Percentiles rank a stretch among this genome's conserved stretches.
phyloP scores from a whole-genome alignment of 257 asterid species.

The Rehmannia glutinosa region DNA sequence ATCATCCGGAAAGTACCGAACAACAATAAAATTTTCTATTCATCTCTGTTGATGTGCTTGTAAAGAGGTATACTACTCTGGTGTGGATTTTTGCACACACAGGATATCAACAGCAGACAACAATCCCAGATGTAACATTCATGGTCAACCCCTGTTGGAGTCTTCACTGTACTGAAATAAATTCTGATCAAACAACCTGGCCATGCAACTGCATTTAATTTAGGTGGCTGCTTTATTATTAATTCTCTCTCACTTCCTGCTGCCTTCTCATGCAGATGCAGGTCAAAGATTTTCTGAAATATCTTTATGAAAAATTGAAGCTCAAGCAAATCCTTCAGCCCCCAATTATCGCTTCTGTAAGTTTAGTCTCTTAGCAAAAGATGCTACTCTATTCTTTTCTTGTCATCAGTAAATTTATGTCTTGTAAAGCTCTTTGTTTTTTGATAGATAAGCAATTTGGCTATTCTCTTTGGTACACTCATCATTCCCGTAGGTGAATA shows the following conservation, averaged over 20 bases:
- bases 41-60: not conserved
- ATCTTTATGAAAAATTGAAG: constrained; percentile 79
- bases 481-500: not conserved
- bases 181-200: constrained; percentile 2
- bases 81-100: not conserved
- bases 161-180: not conserved
- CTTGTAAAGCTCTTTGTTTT: not conserved
- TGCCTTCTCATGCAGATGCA: constrained; percentile 54
- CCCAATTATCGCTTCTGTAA: constrained; percentile 96
- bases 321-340: constrained; percentile 94
- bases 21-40: not conserved
- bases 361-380: constrained; percentile 29
- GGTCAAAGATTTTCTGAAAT: constrained; percentile 62
- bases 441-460: no score
- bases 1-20: no score
- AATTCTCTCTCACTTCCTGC: constrained; percentile 2
- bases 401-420: not conserved
- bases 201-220: constrained; percentile 10
- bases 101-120: not conserved
- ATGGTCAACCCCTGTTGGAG: not conserved
- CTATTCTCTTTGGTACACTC: no score
- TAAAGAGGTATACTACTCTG: not conserved
- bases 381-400: not conserved
- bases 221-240: not conserved
- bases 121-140: not conserved